Conservation (phyloP, 1,284 basidiomycete genomes). For the Vanrija humicola region DNA sequence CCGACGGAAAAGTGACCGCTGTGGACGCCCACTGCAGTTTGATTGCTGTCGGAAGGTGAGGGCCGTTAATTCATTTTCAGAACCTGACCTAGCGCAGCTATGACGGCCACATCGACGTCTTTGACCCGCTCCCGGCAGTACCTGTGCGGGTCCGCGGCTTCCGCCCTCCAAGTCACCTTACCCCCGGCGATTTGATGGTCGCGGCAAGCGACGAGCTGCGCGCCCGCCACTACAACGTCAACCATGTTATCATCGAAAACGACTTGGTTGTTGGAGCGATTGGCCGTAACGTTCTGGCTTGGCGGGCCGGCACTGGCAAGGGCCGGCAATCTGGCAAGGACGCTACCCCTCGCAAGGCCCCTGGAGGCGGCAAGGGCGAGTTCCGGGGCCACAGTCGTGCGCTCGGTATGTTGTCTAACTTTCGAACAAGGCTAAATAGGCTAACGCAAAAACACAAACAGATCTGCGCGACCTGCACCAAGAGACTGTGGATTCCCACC, state of each 20-base stretch:
- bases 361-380: conserved; percentile 22
- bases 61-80: neutral
- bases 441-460: conserved; percentile 5
- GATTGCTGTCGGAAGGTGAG: conserved; percentile 39
- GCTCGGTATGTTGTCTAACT: conserved; percentile 15
- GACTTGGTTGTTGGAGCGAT: conserved; percentile 43
- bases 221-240: conserved; percentile 36
- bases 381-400: conserved; percentile 19
- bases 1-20: conserved; percentile 36
- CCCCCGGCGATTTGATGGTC: conserved; percentile 30
- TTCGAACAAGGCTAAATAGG: no score
- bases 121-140: conserved; percentile 34
- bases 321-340: conserved; percentile 32
- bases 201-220: conserved; percentile 30
- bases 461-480: conserved; percentile 35
- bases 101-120: conserved; percentile 41
- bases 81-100: conserved; percentile 16
- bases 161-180: conserved; percentile 29
- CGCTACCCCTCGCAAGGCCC: conserved; percentile 18
- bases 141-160: conserved; percentile 36
- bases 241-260: conserved; percentile 44
- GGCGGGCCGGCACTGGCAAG: conserved; percentile 43
- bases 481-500: conserved; percentile 28
- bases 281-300: conserved; percentile 41
- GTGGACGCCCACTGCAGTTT: conserved; percentile 37